phyloP scores from a whole-genome alignment of 1,284 basidiomycete genomes.

The Rhizoctonia solani region DNA sequence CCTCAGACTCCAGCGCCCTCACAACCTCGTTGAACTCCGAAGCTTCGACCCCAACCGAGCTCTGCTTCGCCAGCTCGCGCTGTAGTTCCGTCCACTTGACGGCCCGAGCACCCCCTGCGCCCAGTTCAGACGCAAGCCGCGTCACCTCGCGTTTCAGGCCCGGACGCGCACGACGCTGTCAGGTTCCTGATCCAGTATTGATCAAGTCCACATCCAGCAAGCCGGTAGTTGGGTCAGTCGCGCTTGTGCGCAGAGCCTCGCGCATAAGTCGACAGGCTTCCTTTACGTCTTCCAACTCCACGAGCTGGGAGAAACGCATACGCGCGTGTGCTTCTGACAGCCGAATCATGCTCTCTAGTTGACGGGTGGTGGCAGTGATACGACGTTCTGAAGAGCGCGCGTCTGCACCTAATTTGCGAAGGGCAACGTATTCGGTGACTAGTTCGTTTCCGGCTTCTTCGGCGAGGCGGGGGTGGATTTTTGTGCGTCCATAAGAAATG shows the following conservation, averaged over 20 bases:
- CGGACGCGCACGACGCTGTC: constrained; percentile 79
- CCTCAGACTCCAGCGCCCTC: constrained; percentile 78
- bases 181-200: constrained; percentile 88
- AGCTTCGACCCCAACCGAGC: constrained; percentile 72
- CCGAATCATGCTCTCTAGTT: constrained; percentile 98
- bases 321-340: constrained; percentile 94
- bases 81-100: constrained; percentile 80
- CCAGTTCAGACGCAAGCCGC: constrained; percentile 62
- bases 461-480: constrained; percentile 86
- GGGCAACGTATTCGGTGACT: constrained; percentile 87
- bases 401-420: constrained; percentile 91
- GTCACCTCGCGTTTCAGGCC: constrained; percentile 84
- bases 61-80: constrained; percentile 75
- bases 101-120: constrained; percentile 60
- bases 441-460: constrained; percentile 86
- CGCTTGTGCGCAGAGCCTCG: constrained; percentile 91
- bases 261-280: constrained; percentile 94
- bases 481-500: constrained; percentile 91
- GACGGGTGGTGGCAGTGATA: constrained; percentile 97
- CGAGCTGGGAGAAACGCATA: constrained; percentile 87
- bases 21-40: constrained; percentile 84
- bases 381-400: constrained; percentile 86
- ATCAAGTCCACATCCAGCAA: constrained; percentile 96
- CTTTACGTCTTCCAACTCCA: constrained; percentile 84
- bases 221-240: constrained; percentile 93